phyloP scores from a whole-genome alignment of 1,284 basidiomycete species.

The Puccinia polysora region DNA sequence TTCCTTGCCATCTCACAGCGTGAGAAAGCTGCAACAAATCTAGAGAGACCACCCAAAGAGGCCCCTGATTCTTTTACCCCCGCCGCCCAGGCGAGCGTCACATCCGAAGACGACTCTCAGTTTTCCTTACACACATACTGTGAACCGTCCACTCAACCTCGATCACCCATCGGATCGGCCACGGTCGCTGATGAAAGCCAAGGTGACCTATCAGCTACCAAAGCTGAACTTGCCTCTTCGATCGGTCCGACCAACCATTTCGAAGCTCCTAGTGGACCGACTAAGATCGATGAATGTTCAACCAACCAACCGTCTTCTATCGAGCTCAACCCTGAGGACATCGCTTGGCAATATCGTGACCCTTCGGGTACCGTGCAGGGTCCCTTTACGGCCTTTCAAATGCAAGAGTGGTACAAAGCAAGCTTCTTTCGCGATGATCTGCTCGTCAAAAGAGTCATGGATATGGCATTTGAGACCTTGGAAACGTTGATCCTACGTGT shows the following conservation, averaged over 20 bases:
- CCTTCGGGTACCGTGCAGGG: conserved; percentile 38
- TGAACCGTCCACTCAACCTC: conserved; percentile 5
- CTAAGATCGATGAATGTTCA: background rate
- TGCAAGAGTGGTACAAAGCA: conserved; percentile 43
- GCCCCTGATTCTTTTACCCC: background rate
- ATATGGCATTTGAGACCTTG: conserved; percentile 53
- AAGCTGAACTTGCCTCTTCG: background rate
- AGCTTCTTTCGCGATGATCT: conserved; percentile 32
- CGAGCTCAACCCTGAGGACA: conserved; percentile 31
- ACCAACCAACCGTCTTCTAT: background rate
- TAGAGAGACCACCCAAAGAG: conserved; percentile 18
- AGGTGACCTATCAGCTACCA: background rate
- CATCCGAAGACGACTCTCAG: background rate
- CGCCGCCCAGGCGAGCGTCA: background rate
- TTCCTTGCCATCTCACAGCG: too few species aligned
- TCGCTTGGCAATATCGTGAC: conserved; percentile 42
- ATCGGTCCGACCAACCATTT: background rate
- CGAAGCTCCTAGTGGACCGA: background rate
- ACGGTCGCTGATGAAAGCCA: background rate
- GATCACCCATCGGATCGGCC: background rate
- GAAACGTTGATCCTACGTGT: conserved; percentile 52
- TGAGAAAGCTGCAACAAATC: conserved; percentile 34
- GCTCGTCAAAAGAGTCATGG: conserved; percentile 50
- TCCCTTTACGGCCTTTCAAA: conserved; percentile 40
- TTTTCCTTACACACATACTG: background rate